Conservation (phyloP, 2,329 filamentous ascomycete genomes). For the Beauveria sp. region DNA sequence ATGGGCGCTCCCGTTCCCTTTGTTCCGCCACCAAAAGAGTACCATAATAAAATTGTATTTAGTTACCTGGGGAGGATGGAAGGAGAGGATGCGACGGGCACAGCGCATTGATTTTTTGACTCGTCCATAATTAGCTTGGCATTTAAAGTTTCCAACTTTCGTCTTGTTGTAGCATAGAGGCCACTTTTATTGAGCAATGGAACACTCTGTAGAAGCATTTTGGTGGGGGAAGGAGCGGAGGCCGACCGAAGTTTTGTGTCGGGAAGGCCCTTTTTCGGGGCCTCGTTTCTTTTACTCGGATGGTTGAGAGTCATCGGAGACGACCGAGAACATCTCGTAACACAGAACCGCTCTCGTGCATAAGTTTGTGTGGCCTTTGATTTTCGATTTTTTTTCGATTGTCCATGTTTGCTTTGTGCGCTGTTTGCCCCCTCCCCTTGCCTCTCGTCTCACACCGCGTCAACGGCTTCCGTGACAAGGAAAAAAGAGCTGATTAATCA, state of each 20-base stretch:
- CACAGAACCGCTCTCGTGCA: too few species aligned
- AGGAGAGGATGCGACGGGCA: not conserved
- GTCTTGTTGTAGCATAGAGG: not conserved
- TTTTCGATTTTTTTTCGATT: too few species aligned
- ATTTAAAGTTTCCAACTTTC: not conserved
- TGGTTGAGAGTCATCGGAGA: not conserved
- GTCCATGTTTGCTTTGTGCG: too few species aligned
- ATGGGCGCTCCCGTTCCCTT: not conserved
- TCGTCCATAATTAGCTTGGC: not conserved
- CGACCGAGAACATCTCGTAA: too few species aligned
- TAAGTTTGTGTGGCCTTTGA: too few species aligned
- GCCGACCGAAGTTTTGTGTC: not conserved
- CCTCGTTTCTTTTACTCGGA: not conserved
- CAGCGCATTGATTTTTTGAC: not conserved
- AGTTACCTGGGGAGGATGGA: not conserved
- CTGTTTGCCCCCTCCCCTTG: too few species aligned
- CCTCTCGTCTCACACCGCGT: too few species aligned
- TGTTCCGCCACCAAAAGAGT: not conserved
- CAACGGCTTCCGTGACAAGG: too few species aligned
- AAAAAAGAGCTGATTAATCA: not conserved
- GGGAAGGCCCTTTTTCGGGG: not conserved
- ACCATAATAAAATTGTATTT: not conserved
- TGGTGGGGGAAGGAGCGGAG: not conserved
- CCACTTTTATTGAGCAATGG: not conserved
- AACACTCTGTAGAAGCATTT: not conserved